phyloP scores from a whole-genome alignment of 1,139 yeast species.

The Diutina siamensis region DNA sequence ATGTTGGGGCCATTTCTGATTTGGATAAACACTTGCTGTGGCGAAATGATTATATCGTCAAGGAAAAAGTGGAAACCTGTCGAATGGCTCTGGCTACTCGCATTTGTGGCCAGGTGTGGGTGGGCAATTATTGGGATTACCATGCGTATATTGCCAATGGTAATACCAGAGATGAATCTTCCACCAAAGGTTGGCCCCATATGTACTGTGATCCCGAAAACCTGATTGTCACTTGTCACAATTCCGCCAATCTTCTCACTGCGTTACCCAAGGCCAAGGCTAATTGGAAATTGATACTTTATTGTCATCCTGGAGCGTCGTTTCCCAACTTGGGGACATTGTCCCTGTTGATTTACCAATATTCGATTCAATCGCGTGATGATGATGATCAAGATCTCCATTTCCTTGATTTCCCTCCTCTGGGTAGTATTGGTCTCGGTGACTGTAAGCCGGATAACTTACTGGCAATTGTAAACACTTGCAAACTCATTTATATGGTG shows the following conservation, averaged over 20 bases:
- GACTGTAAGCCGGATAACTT: conserved; percentile 49
- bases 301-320: conserved; percentile 43
- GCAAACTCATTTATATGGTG: conserved; percentile 44
- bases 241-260: neutral
- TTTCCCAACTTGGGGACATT: conserved; percentile 38
- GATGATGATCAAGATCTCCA: conserved; percentile 22
- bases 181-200: neutral
- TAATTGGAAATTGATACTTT: conserved; percentile 27
- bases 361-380: conserved; percentile 18
- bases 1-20: neutral
- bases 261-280: conserved; percentile 23
- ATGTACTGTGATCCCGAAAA: conserved; percentile 5
- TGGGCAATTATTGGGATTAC: conserved; percentile 59
- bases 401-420: conserved; percentile 60
- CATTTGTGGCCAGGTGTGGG: conserved; percentile 50
- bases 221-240: neutral
- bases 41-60: conserved; percentile 61
- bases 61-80: conserved; percentile 72
- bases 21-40: conserved; percentile 20
- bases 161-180: neutral
- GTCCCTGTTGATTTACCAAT: conserved; percentile 23
- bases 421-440: conserved; percentile 70
- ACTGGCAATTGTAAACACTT: conserved; percentile 47
- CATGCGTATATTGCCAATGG: conserved; percentile 11
- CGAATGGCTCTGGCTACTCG: conserved; percentile 75